These are phyloP conservation scores for Lolium multiflorum DNA, from an alignment of 176 grass and related monocot genomes.

Conservation along the genomic window DNA sequence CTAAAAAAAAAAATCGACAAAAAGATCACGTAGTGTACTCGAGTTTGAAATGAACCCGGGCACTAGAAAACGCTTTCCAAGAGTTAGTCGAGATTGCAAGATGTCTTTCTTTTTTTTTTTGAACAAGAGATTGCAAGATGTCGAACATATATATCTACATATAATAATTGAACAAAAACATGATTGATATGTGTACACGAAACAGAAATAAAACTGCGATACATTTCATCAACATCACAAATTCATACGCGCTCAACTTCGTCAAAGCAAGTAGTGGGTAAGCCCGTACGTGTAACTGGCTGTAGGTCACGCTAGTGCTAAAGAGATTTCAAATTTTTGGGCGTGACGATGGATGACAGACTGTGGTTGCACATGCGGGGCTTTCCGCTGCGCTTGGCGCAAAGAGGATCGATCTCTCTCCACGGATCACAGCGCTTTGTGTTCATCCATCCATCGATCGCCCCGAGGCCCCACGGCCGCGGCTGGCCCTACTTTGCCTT, in stretches of 20 bases:
- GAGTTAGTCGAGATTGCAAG: no score
- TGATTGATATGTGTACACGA: background rate
- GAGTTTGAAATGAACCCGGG: no score
- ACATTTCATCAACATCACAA: background rate
- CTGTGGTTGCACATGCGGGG: slow-evolving; percentile 12
- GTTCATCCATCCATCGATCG: slow-evolving; percentile 35
- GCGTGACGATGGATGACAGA: background rate
- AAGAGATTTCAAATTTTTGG: background rate
- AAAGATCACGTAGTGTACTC: no score
- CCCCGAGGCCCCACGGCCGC: slow-evolving; percentile 54
- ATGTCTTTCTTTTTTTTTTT: no score
- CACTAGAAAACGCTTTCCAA: no score
- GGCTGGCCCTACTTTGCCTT: background rate
- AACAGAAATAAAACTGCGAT: background rate
- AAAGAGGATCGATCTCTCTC: background rate
- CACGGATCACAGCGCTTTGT: background rate
- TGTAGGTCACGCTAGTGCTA: background rate
- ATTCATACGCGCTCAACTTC: background rate
- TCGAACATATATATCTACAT: no score
- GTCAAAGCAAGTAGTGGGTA: background rate
- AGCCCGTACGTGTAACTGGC: background rate
- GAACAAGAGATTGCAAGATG: no score
- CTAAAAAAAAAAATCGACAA: no score
- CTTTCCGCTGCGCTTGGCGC: slow-evolving; percentile 33
- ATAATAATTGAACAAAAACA: background rate